These are phyloP conservation scores for Fraxinus quadrangulata DNA, from an alignment of 257 asterid genomes.

Conservation along the genomic window DNA sequence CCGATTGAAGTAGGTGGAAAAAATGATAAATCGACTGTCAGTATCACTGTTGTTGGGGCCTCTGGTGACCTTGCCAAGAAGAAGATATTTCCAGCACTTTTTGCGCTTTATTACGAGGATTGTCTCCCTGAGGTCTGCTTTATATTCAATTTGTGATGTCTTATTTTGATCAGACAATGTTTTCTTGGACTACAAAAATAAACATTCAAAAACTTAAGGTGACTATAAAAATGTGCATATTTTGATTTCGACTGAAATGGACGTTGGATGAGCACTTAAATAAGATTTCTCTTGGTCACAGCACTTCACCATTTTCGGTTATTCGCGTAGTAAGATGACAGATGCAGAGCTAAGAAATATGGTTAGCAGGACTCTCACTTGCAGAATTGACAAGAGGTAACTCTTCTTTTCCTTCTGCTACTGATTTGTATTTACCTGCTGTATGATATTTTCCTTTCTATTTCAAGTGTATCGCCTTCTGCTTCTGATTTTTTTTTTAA, in stretches of 20 bases:
- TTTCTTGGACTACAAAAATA: neutral
- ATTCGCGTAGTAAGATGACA: constrained; percentile 98
- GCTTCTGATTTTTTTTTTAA: neutral
- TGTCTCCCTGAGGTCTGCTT: constrained; percentile 86
- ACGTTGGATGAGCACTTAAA: neutral
- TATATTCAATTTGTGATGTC: neutral
- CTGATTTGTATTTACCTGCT: constrained; percentile 10
- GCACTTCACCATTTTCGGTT: constrained; percentile 90
- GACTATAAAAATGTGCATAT: neutral
- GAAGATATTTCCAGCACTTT: constrained; percentile 97
- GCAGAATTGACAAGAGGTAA: constrained; percentile 93
- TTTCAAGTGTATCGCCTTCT: neutral
- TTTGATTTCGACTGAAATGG: constrained; percentile 18
- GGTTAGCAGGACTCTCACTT: constrained; percentile 94
- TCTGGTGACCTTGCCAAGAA: constrained; percentile 99
- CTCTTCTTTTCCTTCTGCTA: constrained; percentile 8
- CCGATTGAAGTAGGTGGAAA: constrained; percentile 25
- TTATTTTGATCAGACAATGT: neutral
- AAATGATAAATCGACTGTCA: constrained; percentile 60
- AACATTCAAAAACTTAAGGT: neutral
- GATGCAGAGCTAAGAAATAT: constrained; percentile 80
- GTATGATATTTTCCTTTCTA: neutral
- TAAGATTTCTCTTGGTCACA: constrained; percentile 37
- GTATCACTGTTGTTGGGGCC: constrained; percentile 93
- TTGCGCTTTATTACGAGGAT: constrained; percentile 92